Evolutionary conservation across 768 basidiomycete genomes (phyloP), one percentile per base, ranked within the genome.

Genomic region (Hydnum rufescens): DNA sequence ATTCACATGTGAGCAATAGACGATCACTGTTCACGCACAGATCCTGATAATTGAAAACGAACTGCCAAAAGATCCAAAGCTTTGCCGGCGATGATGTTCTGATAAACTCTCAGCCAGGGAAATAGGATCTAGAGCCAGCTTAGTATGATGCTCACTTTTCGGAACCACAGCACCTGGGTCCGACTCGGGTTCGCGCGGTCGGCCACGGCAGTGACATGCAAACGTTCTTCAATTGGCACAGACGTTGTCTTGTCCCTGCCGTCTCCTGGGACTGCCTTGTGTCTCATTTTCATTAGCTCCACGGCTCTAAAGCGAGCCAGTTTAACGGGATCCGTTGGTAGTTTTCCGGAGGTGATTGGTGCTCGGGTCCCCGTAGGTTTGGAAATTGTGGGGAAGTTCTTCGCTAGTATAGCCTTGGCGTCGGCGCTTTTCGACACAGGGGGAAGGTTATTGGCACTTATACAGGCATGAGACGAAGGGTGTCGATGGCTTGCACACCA

Each of bases 241-340:
- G 66, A 64, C 6, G 68, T 66, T 1, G 64, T 51, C 50, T 66
- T 72, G 60, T 80, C 76, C 58, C 71, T 76, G 19, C 73, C 69
- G 58, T 86, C 77, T 4, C 68, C 75, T 2, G 82, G 74, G 39
- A 66, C 58, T 6, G 86, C 86, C 34, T 68, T 70, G 60, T 81
- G 82, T 51, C 78, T 76, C 71, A 88, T 73, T 60, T 76, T 82
- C 73, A 87, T 82, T 3, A 78, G 60, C 59, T 78, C 74, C 18
- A 85, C 60, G 58, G 74, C 76, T 53, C 71, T 70, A 54, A 70
- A 63, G 55, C 76, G 73, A 1, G 71, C 74, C 22, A 72, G 61
- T 57, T 77, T 77, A 51, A 66, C 68, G 4, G 76, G 71, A 58
- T 77, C 73, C 8, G 67, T 68, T 4, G 73, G 70, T 34, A 62